These are phyloP conservation scores for Geoglossum glabrum DNA, from an alignment of 495 filamentous ascomycete genomes.

Conservation along the genomic window DNA sequence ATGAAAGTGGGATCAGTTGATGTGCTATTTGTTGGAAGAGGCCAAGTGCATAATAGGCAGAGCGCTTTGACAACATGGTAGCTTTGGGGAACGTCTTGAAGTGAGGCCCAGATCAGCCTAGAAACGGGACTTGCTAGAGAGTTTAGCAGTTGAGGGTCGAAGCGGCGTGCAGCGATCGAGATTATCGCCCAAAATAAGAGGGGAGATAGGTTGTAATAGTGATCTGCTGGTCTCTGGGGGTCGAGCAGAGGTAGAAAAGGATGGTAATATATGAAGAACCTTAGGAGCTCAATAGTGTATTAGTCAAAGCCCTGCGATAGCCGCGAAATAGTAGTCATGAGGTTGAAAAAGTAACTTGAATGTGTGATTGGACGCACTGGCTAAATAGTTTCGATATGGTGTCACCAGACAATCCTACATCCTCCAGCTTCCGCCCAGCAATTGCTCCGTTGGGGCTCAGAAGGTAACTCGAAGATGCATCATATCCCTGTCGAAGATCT, in stretches of 20 bases:
- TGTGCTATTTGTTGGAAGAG: slow-evolving; percentile 69
- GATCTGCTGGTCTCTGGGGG: slow-evolving; percentile 44
- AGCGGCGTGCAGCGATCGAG: slow-evolving; percentile 61
- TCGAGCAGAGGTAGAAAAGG: slow-evolving; percentile 72
- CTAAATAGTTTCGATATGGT: slow-evolving; percentile 55
- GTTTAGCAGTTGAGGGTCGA: slow-evolving; percentile 45
- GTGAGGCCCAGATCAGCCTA: slow-evolving; percentile 58
- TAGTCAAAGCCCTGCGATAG: neutral
- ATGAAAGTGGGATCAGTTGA: slow-evolving; percentile 80
- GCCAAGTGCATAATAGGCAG: slow-evolving; percentile 79
- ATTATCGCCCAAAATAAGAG: slow-evolving; percentile 80
- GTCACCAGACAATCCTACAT: slow-evolving; percentile 53
- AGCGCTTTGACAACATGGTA: slow-evolving; percentile 86
- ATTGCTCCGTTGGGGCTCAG: slow-evolving; percentile 23
- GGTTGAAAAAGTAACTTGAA: neutral
- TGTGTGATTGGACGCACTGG: slow-evolving; percentile 26
- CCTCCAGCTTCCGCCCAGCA: slow-evolving; percentile 34
- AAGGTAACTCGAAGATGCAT: slow-evolving; percentile 24
- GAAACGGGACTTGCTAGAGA: slow-evolving; percentile 52
- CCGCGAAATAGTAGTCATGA: neutral
- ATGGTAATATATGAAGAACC: slow-evolving; percentile 64
- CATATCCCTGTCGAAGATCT: slow-evolving; percentile 42
- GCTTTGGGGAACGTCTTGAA: slow-evolving; percentile 65
- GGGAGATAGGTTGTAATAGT: slow-evolving; percentile 51
- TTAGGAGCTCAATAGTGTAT: slow-evolving; percentile 6